Percentiles rank a stretch among this genome's conserved stretches.
Evolutionary conservation across 2,329 filamentous ascomycete genomes (phyloP).

Genomic region (Fusarium sp.): DNA sequence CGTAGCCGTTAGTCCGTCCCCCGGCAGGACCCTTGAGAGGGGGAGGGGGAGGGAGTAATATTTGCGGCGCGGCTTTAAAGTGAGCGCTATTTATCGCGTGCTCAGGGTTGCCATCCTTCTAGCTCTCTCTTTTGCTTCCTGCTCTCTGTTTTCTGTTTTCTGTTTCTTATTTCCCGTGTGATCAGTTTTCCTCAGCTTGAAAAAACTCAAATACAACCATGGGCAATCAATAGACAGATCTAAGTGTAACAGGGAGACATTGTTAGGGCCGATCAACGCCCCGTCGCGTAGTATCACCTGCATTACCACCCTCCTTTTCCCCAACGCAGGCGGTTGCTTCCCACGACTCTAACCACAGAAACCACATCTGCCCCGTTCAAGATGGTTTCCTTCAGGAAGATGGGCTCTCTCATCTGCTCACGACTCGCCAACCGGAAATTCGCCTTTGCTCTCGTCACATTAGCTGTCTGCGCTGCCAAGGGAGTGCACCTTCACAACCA

Average conservation of each 20-base stretch:
- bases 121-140: neutral
- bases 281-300: constrained; percentile 1
- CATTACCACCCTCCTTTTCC: neutral
- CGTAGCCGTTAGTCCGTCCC: constrained; percentile 14
- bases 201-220: neutral
- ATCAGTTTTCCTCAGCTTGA: neutral
- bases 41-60: neutral
- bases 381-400: constrained; percentile 24
- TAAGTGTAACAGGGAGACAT: constrained; percentile 24
- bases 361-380: neutral
- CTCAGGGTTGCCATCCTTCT: neutral
- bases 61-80: neutral
- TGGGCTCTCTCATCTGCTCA: constrained; percentile 33
- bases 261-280: constrained; percentile 19
- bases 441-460: constrained; percentile 51
- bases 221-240: constrained; percentile 2
- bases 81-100: constrained; percentile 35
- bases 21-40: neutral
- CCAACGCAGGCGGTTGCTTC: neutral
- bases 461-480: constrained; percentile 52
- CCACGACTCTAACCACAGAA: neutral
- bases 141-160: neutral
- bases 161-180: neutral
- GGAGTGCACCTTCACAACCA: constrained; percentile 53
- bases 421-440: constrained; percentile 51